Base-by-base conservation (phyloP, 2,329 filamentous ascomycete species). In the Keithomyces neogunnii region DNA sequence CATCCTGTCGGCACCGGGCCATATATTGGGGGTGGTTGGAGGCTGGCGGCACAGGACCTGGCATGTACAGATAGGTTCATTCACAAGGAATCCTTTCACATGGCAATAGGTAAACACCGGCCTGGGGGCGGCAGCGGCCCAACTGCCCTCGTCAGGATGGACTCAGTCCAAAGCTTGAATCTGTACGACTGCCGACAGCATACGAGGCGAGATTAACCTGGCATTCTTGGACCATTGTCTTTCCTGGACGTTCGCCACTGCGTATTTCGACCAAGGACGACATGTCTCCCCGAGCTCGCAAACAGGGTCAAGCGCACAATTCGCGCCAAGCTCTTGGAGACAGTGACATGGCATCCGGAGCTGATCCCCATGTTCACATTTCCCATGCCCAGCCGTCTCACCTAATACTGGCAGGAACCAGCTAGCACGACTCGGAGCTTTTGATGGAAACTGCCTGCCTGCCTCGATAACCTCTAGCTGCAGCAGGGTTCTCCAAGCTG, bases 311-410 rank as follows among this genome's bases (percentile, higher is more conserved):
- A 44, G 26, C 26, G 7, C n/a, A 29, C 40, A 44, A 30, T 11
- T 19, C 30, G 44, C 38, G 36, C n/a, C 38, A 48, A 48, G 47
- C 36, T 48, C 43, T 48, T 42, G 38, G 38, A 26, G 39, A 43
- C 9, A 29, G 47, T 48, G 30, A 40, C 47, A 48, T 42, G 33
- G 47, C 47, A 48, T 10, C 13, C 9, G 4, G 26, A 31, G 47
- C 13, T 32, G 26, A 44, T 11, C 26, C 40, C 40, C 40, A 44
- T 44, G 26, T 30, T 13, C 9, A 44, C 10, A 28, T 44, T 44
- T 44, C 40, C 26, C 26, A 8, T 19, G 39, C 9, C 19, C 39
- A 10, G 8, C 39, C 19, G 36, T n/a, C 36, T n/a, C 36, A 5
- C 3, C 36, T 19, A 19, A 19, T 19, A 19, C 19, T 1, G 19